Evolutionary conservation across 352 stramenopile species (phyloP).

Genomic region (Pythium rhizo-oryzae): DNA sequence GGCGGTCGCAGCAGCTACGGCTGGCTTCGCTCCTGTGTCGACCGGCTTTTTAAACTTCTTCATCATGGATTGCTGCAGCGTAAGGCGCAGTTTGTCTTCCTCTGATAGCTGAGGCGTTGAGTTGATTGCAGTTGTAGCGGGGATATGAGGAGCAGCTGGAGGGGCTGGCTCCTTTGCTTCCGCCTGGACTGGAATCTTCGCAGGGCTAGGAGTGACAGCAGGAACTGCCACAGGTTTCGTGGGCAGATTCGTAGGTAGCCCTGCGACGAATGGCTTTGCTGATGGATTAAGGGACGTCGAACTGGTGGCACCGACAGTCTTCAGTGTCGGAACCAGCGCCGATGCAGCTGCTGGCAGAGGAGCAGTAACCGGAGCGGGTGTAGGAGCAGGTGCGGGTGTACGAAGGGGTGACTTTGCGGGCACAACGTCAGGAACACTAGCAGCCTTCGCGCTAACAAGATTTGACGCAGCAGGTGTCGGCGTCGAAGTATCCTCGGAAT

Average conservation of each 20-base stretch:
- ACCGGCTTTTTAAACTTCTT: constrained; percentile 44
- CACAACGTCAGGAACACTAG: neutral
- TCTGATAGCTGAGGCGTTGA: constrained; percentile 30
- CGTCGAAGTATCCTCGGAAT: neutral
- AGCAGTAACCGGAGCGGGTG: neutral
- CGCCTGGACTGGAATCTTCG: constrained; percentile 16
- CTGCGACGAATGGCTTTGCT: constrained; percentile 19
- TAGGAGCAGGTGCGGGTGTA: no score
- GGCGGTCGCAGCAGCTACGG: neutral
- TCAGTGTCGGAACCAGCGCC: constrained; percentile 11
- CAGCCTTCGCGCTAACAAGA: neutral
- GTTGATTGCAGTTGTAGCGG: neutral
- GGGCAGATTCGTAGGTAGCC: neutral
- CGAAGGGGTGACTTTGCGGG: constrained; percentile 13
- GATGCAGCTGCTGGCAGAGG: constrained; percentile 5
- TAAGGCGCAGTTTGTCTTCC: constrained; percentile 67
- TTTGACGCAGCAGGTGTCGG: neutral
- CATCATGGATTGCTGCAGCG: constrained; percentile 71
- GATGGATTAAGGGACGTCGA: neutral
- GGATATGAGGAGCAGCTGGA: neutral
- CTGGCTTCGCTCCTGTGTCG: neutral
- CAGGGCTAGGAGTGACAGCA: constrained; percentile 15
- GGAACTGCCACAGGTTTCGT: neutral
- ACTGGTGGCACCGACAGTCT: constrained; percentile 16
- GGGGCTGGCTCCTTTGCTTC: constrained; percentile 13